A percentile compares a stretch with the other conserved stretches of the same genome.
Conservation (phyloP, 2,329 filamentous ascomycete genomes). For the Cordyceps javanica region DNA sequence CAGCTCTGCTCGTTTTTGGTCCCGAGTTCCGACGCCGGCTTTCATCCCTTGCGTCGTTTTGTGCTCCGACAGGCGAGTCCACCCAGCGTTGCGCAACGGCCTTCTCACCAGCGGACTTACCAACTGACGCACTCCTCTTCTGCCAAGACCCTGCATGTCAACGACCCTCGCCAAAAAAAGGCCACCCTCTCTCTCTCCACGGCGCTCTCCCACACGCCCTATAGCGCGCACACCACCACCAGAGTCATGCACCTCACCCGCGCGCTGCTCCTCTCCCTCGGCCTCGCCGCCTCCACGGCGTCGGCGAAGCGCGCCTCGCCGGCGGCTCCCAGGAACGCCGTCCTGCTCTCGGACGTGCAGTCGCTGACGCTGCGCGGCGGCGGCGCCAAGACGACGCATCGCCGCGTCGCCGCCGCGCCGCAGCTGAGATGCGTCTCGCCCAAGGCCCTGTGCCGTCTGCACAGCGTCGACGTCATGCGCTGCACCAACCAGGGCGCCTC, state of each 20-base stretch:
- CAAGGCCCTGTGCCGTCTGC: conserved; percentile 57
- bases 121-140: too few relatives aligned
- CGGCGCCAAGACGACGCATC: conserved; percentile 60
- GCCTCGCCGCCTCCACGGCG: conserved; percentile 22
- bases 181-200: background rate
- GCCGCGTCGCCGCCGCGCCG: conserved; percentile 69
- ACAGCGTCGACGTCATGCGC: conserved; percentile 75
- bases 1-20: too few relatives aligned
- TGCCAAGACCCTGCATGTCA: too few relatives aligned
- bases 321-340: conserved; percentile 39
- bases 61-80: too few relatives aligned
- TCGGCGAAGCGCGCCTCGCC: conserved; percentile 18
- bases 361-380: conserved; percentile 69
- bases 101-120: too few relatives aligned
- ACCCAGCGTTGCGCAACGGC: too few relatives aligned
- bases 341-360: conserved; percentile 59
- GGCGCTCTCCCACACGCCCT: too few relatives aligned
- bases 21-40: too few relatives aligned
- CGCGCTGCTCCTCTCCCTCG: conserved; percentile 17
- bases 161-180: too few relatives aligned
- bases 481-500: conserved; percentile 80
- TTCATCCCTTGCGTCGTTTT: too few relatives aligned
- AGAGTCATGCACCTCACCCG: conserved; percentile 24
- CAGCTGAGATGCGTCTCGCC: conserved; percentile 73
- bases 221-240: background rate